phyloP scores from a whole-genome alignment of 306 rosid species.

The Alnus rubra region DNA sequence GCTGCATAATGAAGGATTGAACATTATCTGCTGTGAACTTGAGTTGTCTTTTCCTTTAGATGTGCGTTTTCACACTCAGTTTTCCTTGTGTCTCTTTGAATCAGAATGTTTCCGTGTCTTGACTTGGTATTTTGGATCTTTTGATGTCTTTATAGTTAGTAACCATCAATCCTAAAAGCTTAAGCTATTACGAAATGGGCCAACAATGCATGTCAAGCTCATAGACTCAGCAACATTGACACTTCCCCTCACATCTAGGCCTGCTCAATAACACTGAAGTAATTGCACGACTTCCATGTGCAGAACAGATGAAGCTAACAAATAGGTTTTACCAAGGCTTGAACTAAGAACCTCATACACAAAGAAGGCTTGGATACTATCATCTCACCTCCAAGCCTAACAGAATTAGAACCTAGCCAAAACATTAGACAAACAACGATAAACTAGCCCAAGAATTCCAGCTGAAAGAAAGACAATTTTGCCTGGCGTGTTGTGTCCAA shows the following conservation, averaged over 20 bases:
- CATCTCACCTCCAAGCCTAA: not conserved
- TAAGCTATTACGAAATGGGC: not conserved
- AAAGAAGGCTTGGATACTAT: not conserved
- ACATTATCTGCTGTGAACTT: not conserved
- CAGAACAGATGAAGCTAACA: not conserved
- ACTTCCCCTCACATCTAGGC: not conserved
- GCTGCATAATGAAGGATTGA: not conserved
- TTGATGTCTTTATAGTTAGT: not conserved
- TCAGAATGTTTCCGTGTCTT: not conserved
- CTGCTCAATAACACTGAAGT: not conserved
- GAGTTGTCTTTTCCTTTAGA: not conserved
- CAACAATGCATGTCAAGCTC: not conserved
- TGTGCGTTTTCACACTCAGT: not conserved
- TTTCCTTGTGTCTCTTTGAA: not conserved
- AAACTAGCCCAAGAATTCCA: not conserved
- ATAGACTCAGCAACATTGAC: not conserved
- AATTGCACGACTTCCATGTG: not conserved
- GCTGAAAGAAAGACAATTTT: not conserved
- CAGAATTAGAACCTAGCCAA: not conserved
- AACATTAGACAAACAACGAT: not conserved
- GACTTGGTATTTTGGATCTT: not conserved
- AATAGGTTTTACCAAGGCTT: not conserved
- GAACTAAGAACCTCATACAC: not conserved
- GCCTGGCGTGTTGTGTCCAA: too few species aligned
- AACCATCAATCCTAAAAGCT: not conserved